These are phyloP conservation scores for Lecanoromycetidae sp. DNA, from an alignment of 2,329 filamentous ascomycete genomes.

Conservation along the genomic window DNA sequence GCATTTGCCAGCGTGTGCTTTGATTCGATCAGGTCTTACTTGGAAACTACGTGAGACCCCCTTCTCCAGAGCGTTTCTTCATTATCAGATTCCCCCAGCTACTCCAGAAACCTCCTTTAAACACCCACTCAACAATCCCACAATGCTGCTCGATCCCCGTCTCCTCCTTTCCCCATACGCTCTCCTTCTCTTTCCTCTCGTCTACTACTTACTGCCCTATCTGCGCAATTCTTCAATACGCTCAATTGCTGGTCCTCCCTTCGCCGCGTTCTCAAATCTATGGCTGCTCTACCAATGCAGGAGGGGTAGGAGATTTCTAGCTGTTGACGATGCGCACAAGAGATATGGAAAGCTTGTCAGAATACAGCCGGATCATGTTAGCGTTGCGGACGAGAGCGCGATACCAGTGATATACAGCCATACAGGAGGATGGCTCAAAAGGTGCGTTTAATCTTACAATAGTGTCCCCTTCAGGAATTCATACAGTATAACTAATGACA, in stretches of 20 bases:
- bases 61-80: too few species aligned
- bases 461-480: not conserved
- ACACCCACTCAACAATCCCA: not conserved
- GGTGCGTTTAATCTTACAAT: conserved; percentile 31
- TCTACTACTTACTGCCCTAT: conserved; percentile 48
- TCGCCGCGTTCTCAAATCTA: conserved; percentile 58
- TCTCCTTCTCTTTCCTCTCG: conserved; percentile 38
- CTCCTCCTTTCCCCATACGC: conserved; percentile 25
- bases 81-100: not conserved
- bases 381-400: conserved; percentile 65
- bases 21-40: too few species aligned
- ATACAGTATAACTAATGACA: not conserved
- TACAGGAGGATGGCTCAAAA: conserved; percentile 62
- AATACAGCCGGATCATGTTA: conserved; percentile 74
- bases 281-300: conserved; percentile 64
- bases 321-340: conserved; percentile 62
- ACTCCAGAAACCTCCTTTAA: not conserved
- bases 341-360: conserved; percentile 67
- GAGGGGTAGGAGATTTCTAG: conserved; percentile 49
- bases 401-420: conserved; percentile 69
- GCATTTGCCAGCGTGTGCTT: not conserved
- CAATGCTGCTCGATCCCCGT: not conserved
- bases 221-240: conserved; percentile 42
- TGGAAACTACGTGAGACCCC: too few species aligned
- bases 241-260: conserved; percentile 39